Evolutionary conservation across 2,329 filamentous ascomycete species (phyloP).

Genomic region (Atkinsonella texensis): DNA sequence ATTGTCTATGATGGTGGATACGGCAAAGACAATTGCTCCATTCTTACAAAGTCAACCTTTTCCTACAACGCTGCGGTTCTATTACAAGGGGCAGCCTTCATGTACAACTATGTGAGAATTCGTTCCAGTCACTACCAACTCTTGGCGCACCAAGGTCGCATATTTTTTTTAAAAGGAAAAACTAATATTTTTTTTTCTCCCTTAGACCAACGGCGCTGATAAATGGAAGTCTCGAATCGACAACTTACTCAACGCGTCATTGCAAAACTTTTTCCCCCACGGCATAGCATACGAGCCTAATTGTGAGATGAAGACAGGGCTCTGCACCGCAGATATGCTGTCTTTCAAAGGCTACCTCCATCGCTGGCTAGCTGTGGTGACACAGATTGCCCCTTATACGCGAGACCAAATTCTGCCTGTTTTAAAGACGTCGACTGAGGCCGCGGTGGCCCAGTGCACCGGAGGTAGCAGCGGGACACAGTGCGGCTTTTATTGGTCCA

Average conservation of each 20-base stretch:
- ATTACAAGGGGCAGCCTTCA: conserved; percentile 41
- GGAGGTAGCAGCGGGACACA: conserved; percentile 30
- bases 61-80: conserved; percentile 43
- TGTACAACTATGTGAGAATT: conserved; percentile 40
- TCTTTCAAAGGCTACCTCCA: conserved; percentile 49
- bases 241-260: conserved; percentile 22
- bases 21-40: conserved; percentile 34
- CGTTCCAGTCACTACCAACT: conserved; percentile 33
- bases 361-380: conserved; percentile 40
- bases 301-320: conserved; percentile 38
- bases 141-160: conserved; percentile 9
- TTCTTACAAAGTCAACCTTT: conserved; percentile 41
- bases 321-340: conserved; percentile 56
- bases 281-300: conserved; percentile 45
- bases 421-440: conserved; percentile 26
- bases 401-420: conserved; percentile 33
- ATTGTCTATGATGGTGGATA: conserved; percentile 47
- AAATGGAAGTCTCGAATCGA: conserved; percentile 40
- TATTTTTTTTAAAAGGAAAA: conserved; percentile 38
- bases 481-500: conserved; percentile 33
- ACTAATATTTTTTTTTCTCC: conserved; percentile 29
- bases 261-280: conserved; percentile 37
- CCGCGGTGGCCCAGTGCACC: conserved; percentile 24
- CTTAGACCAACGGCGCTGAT: conserved; percentile 30
- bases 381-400: conserved; percentile 42